Percentiles rank a stretch among this genome's conserved stretches.
Evolutionary conservation across 106 monocot species (phyloP).

Genomic region (Dendrobium officinale): DNA sequence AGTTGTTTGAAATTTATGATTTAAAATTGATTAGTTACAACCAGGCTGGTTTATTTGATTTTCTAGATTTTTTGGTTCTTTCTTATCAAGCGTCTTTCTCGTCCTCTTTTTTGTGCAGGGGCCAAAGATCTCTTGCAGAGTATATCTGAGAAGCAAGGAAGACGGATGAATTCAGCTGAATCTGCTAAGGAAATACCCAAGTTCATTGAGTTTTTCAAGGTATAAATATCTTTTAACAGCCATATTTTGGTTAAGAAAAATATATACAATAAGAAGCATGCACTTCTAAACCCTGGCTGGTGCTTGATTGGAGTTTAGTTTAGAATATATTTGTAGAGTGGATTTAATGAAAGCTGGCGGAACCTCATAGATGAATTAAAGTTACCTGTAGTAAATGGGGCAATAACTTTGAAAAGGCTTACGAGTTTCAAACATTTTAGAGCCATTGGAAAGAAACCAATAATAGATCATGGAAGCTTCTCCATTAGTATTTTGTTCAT

Average conservation of each 20-base stretch:
- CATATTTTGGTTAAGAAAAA: not conserved
- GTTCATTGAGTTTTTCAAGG: conserved; percentile 90
- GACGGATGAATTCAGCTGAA: conserved; percentile 66
- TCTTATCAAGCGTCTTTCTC: not conserved
- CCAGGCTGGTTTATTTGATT: not conserved
- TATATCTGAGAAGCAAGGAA: conserved; percentile 93
- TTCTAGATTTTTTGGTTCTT: not conserved
- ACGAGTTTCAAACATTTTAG: not conserved
- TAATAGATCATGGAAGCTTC: not conserved
- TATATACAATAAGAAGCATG: not conserved
- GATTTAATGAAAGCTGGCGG: not conserved
- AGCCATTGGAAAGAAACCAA: not conserved
- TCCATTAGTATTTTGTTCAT: not conserved
- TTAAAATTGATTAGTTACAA: not conserved
- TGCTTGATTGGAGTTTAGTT: not conserved
- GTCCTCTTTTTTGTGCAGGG: conserved; percentile 31
- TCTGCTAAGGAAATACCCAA: conserved; percentile 83
- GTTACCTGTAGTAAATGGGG: not conserved
- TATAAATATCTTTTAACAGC: conserved; percentile 8
- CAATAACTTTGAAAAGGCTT: not conserved
- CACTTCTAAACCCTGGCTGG: not conserved
- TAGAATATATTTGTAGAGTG: not conserved
- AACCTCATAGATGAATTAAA: not conserved
- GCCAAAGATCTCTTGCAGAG: conserved; percentile 62
- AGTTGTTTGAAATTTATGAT: not conserved